Conservation (phyloP, 2,329 filamentous ascomycete genomes). For the Ceratocystiopsis sp. region DNA sequence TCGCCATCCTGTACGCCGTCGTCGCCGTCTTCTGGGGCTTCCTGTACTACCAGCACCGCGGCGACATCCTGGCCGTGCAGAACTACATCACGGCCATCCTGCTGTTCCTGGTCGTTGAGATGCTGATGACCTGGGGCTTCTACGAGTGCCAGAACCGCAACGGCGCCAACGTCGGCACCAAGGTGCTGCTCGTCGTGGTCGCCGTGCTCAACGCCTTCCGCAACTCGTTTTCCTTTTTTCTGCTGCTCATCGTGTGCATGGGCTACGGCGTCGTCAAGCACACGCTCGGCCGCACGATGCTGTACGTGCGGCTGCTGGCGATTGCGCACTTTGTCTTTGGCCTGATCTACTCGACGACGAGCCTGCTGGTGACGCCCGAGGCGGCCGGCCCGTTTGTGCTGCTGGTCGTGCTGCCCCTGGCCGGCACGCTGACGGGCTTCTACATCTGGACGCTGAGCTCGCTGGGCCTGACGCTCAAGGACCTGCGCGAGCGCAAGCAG, state of each 20-base stretch:
- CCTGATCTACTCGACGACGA: conserved; percentile 80
- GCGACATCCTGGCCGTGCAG: conserved; percentile 91
- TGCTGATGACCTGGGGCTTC: conserved; percentile 97
- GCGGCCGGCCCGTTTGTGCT: conserved; percentile 75
- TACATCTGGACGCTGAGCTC: conserved; percentile 99
- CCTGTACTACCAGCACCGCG: conserved; percentile 83
- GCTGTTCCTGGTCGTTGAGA: conserved; percentile 84
- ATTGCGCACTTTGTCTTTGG: conserved; percentile 91
- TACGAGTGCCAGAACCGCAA: conserved; percentile 93
- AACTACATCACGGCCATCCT: conserved; percentile 98
- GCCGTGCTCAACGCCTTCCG: conserved; percentile 81
- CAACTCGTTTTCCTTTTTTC: conserved; percentile 97
- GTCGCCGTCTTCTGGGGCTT: conserved; percentile 83
- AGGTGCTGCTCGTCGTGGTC: conserved; percentile 79
- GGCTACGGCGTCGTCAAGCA: conserved; percentile 96
- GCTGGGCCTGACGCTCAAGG: conserved; percentile 86
- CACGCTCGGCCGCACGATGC: conserved; percentile 82
- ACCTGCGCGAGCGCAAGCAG: conserved; percentile 87
- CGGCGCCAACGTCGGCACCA: conserved; percentile 67
- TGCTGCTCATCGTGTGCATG: conserved; percentile 97
- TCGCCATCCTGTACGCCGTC: conserved; percentile 85
- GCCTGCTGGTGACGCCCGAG: conserved; percentile 75
- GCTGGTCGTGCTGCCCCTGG: conserved; percentile 81
- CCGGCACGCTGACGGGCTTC: conserved; percentile 83
- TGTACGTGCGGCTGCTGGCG: conserved; percentile 79